Percentiles rank a stretch among this genome's conserved stretches.
Evolutionary conservation across 2,329 filamentous ascomycete species (phyloP).

Genomic region (Colletotrichum sp.): DNA sequence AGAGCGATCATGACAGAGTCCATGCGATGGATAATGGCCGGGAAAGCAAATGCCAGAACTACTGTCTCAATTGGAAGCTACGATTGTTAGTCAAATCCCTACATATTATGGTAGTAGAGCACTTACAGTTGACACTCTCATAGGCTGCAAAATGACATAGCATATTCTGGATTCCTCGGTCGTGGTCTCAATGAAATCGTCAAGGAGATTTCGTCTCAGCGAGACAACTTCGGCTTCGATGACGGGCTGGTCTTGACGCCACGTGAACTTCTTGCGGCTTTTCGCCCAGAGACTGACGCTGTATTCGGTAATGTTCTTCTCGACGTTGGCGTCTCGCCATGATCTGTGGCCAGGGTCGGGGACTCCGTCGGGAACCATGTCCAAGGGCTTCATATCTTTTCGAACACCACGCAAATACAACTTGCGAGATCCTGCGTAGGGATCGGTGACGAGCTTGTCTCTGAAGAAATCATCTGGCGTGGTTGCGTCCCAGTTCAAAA

Average conservation of each 20-base stretch:
- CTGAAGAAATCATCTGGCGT: constrained; percentile 54
- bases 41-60: constrained; percentile 75
- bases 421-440: constrained; percentile 67
- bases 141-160: constrained; percentile 77
- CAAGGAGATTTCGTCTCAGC: constrained; percentile 83
- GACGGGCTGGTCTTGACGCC: constrained; percentile 79
- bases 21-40: constrained; percentile 82
- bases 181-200: constrained; percentile 63
- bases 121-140: constrained; percentile 78
- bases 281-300: constrained; percentile 77
- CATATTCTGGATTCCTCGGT: constrained; percentile 51
- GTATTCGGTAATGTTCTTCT: constrained; percentile 79
- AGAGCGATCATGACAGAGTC: constrained; percentile 82
- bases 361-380: constrained; percentile 65
- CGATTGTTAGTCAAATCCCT: constrained; percentile 20
- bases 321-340: constrained; percentile 35
- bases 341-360: constrained; percentile 50
- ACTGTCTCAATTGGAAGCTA: constrained; percentile 75
- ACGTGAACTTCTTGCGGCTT: constrained; percentile 53
- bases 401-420: constrained; percentile 61
- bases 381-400: constrained; percentile 63
- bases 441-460: constrained; percentile 61
- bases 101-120: not conserved
- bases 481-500: constrained; percentile 44
- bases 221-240: constrained; percentile 75